A percentile compares a stretch with the other conserved stretches of the same genome.
Evolutionary conservation across 2,329 filamentous ascomycete genomes (phyloP).

Genomic region (Fusarium sp.): DNA sequence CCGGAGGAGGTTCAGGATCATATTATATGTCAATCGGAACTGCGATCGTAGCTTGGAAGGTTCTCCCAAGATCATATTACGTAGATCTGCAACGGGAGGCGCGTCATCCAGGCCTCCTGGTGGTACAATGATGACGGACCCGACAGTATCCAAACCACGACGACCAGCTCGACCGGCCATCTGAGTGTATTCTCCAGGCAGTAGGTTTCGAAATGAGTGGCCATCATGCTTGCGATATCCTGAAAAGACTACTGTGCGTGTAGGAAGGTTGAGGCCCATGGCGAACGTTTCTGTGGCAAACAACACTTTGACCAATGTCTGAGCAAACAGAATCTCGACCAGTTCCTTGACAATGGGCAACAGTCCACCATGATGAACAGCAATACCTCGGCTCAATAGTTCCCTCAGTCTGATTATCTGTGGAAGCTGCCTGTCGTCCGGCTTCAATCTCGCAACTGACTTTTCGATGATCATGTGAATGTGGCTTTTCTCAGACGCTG

Average conservation of each 20-base stretch:
- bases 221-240: conserved; percentile 97
- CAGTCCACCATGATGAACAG: conserved; percentile 94
- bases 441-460: conserved; percentile 89
- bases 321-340: conserved; percentile 95
- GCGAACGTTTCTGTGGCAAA: conserved; percentile 99
- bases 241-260: conserved; percentile 96
- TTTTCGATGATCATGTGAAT: conserved; percentile 98
- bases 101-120: conserved; percentile 84
- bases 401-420: conserved; percentile 91
- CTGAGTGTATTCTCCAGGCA: conserved; percentile 97
- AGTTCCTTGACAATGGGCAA: conserved; percentile 97
- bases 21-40: conserved; percentile 98
- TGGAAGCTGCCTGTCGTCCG: conserved; percentile 88
- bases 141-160: conserved; percentile 90
- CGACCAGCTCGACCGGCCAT: conserved; percentile 97
- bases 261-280: conserved; percentile 96
- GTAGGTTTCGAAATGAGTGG: conserved; percentile 86
- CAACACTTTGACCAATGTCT: conserved; percentile 93
- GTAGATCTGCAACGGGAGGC: conserved; percentile 82
- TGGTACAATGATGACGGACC: conserved; percentile 93
- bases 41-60: conserved; percentile 96
- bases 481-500: conserved; percentile 91
- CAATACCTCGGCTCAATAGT: conserved; percentile 86
- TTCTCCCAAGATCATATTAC: conserved; percentile 95
- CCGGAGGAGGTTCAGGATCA: conserved; percentile 95